Percentiles rank a stretch among this genome's conserved stretches.
Conservation (phyloP, 768 basidiomycete genomes). For the Termitomyces sp. region DNA sequence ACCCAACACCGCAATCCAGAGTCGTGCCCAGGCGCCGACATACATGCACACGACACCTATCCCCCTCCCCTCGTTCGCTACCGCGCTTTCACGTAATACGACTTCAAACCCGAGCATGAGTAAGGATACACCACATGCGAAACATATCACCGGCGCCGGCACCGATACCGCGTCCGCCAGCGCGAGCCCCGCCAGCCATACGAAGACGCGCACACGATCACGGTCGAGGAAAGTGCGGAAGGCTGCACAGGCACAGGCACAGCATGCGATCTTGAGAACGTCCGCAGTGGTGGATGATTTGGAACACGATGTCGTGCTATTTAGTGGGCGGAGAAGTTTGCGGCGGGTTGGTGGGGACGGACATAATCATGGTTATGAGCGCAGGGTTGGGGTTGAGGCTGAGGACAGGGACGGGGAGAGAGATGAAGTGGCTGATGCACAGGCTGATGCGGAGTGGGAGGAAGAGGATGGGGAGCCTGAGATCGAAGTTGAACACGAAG, state of each 20-base stretch:
- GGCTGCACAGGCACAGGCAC: not conserved
- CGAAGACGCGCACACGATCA: not conserved
- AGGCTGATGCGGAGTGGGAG: not conserved
- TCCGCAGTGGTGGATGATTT: not conserved
- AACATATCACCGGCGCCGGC: not conserved
- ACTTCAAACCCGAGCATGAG: not conserved
- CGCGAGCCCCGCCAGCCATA: not conserved
- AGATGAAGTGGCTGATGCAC: not conserved
- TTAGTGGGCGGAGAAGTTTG: not conserved
- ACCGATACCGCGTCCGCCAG: not conserved
- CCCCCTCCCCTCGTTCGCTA: conserved; percentile 37
- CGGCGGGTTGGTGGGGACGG: not conserved
- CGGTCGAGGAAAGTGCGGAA: conserved; percentile 2
- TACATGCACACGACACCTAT: conserved; percentile 19
- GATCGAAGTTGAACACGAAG: not conserved
- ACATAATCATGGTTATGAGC: not conserved
- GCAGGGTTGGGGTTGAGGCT: not conserved
- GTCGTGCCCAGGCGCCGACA: not conserved
- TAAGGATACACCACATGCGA: not conserved
- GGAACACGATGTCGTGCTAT: not conserved
- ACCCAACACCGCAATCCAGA: not conserved
- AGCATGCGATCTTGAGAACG: not conserved
- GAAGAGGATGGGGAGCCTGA: not conserved
- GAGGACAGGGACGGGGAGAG: not conserved
- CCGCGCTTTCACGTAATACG: conserved; percentile 12